These are phyloP conservation scores for Dactylellina leptospora DNA, from an alignment of 2,329 filamentous ascomycete species.

Conservation along the genomic window DNA sequence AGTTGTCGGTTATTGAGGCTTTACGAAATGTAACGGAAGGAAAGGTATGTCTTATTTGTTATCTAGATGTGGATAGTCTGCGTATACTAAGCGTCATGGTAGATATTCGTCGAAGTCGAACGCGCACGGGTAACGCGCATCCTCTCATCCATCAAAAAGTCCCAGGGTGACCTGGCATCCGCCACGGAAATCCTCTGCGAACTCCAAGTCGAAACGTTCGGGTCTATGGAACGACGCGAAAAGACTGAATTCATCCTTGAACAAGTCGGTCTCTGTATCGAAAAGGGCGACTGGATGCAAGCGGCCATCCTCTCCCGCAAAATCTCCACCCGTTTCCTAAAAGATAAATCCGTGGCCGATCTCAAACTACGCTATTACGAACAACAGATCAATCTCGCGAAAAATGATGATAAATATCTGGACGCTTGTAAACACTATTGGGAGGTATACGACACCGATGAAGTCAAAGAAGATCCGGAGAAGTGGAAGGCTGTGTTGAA, in stretches of 20 bases:
- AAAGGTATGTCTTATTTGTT: slow-evolving; percentile 68
- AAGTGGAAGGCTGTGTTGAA: slow-evolving; percentile 87
- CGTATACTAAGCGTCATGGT: no score
- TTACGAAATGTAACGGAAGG: slow-evolving; percentile 95
- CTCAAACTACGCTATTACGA: slow-evolving; percentile 96
- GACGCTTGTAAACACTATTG: slow-evolving; percentile 98
- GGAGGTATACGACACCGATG: slow-evolving; percentile 94
- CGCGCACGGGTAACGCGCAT: slow-evolving; percentile 93
- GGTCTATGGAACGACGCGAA: slow-evolving; percentile 94
- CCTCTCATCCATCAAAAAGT: slow-evolving; percentile 95
- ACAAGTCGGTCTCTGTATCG: slow-evolving; percentile 92
- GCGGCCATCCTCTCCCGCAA: slow-evolving; percentile 92
- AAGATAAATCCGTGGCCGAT: slow-evolving; percentile 89
- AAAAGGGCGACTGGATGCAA: slow-evolving; percentile 95
- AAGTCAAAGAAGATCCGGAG: slow-evolving; percentile 85
- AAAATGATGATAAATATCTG: slow-evolving; percentile 96
- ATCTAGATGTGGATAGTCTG: slow-evolving; percentile 7
- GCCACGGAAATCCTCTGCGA: slow-evolving; percentile 95
- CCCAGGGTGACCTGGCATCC: slow-evolving; percentile 87
- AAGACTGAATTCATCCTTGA: slow-evolving; percentile 99
- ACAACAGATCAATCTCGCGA: slow-evolving; percentile 93
- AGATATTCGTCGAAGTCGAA: slow-evolving; percentile 99
- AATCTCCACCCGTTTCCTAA: slow-evolving; percentile 93
- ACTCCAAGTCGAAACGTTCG: slow-evolving; percentile 97
- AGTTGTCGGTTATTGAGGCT: slow-evolving; percentile 92